A percentile compares a stretch with the other conserved stretches of the same genome.
Evolutionary conservation across 2,329 filamentous ascomycete species (phyloP).

Genomic region (Sclerotinia sclerotiorum): DNA sequence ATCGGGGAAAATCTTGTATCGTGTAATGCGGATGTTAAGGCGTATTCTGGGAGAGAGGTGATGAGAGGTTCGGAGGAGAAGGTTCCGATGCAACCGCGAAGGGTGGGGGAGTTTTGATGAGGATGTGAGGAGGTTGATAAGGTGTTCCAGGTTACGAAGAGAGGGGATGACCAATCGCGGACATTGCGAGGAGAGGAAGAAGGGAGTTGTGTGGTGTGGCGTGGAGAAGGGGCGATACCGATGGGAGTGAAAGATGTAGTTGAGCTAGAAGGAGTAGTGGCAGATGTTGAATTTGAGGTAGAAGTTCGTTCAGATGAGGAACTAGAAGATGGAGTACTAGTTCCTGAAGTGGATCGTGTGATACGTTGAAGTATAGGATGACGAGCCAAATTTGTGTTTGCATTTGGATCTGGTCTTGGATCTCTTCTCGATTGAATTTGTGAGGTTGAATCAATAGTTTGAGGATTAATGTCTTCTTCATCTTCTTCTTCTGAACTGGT

Average conservation of each 20-base stretch:
- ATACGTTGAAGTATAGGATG: conserved; percentile 30
- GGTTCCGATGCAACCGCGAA: conserved; percentile 95
- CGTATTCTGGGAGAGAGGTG: conserved; percentile 74
- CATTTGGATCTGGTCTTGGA: conserved; percentile 2
- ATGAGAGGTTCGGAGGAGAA: conserved; percentile 77
- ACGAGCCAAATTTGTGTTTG: conserved; percentile 17
- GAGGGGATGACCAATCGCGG: conserved; percentile 57
- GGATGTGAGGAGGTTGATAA: conserved; percentile 48
- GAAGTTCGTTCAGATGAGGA: conserved; percentile 22
- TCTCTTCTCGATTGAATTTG: not conserved
- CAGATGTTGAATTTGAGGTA: conserved; percentile 39
- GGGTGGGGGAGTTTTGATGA: conserved; percentile 44
- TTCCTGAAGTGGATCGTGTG: conserved; percentile 20
- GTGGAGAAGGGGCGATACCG: conserved; percentile 26
- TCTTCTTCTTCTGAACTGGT: conserved; percentile 43
- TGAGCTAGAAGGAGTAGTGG: conserved; percentile 49
- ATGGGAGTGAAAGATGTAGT: conserved; percentile 39
- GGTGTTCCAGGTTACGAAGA: conserved; percentile 89
- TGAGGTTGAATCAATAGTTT: not conserved
- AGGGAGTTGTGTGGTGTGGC: conserved; percentile 30
- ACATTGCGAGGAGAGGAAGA: conserved; percentile 30
- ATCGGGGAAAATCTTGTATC: conserved; percentile 64
- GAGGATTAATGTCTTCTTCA: conserved; percentile 4
- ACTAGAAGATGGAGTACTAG: conserved; percentile 10
- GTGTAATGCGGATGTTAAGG: conserved; percentile 71